Percentiles rank a stretch among this genome's conserved stretches.
Conservation (phyloP, 805 yeast genomes). For the Nakazawaea siamensis region DNA sequence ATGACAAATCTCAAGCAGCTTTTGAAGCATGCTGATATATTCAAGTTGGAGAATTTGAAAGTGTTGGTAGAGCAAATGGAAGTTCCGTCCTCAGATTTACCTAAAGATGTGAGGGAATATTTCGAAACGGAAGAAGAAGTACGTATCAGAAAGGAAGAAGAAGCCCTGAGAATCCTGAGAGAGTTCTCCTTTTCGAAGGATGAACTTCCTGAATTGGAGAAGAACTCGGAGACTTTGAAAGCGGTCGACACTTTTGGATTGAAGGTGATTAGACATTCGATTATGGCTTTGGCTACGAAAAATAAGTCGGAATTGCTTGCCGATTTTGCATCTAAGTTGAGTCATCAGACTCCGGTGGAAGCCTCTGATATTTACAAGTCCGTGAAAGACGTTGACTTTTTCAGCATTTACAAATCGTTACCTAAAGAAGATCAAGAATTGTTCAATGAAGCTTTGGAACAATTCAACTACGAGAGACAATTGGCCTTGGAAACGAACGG, state of each 20-base stretch:
- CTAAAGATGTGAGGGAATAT: constrained; percentile 26
- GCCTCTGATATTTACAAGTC: constrained; percentile 1
- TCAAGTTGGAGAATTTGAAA: constrained; percentile 39
- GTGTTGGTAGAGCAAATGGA: constrained; percentile 14
- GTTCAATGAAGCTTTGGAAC: constrained; percentile 63
- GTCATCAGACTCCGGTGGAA: constrained; percentile 6
- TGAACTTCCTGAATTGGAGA: constrained; percentile 35
- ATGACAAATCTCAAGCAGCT: constrained; percentile 18
- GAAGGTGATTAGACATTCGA: constrained; percentile 68
- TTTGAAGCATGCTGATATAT: constrained; percentile 41
- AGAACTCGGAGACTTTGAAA: constrained; percentile 43
- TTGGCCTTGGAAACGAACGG: constrained; percentile 68
- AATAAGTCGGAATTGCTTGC: constrained; percentile 13
- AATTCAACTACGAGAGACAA: constrained; percentile 71
- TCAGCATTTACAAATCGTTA: constrained; percentile 52
- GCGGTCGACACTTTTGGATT: constrained; percentile 75
- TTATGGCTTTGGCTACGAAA: constrained; percentile 37
- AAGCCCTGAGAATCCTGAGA: constrained; percentile 10
- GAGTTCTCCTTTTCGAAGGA: constrained; percentile 12
- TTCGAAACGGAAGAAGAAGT: constrained; percentile 14
- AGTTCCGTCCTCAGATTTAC: constrained; percentile 16
- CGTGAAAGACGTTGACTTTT: constrained; percentile 41
- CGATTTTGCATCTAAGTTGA: constrained; percentile 6
- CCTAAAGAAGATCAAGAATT: constrained; percentile 35
- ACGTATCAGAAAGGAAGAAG: constrained; percentile 1